Conservation (phyloP, 495 filamentous ascomycete species). For the Haplographium delicatum region DNA sequence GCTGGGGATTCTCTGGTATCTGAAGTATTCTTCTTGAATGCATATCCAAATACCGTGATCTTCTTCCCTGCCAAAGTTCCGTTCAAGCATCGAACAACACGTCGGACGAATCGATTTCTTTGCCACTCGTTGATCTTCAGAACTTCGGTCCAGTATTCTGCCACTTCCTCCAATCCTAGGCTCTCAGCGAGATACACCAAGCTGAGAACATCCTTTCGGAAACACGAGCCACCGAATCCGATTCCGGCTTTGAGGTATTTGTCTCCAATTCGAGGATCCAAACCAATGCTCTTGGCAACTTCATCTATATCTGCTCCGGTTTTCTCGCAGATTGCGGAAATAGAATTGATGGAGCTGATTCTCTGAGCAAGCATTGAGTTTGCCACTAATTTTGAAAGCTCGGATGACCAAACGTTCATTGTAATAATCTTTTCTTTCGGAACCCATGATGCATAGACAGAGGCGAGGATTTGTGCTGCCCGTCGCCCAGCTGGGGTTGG, state of each 20-base stretch:
- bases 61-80: constrained; percentile 67
- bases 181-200: constrained; percentile 69
- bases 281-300: constrained; percentile 61
- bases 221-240: constrained; percentile 79
- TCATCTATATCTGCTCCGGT: constrained; percentile 74
- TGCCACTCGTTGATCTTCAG: constrained; percentile 76
- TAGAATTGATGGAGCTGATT: constrained; percentile 78
- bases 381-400: constrained; percentile 73
- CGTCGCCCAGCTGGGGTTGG: constrained; percentile 47
- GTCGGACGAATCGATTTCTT: constrained; percentile 58
- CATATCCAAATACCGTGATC: constrained; percentile 68
- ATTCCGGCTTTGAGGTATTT: constrained; percentile 73
- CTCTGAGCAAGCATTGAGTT: constrained; percentile 80
- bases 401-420: constrained; percentile 74
- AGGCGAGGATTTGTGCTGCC: constrained; percentile 58
- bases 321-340: constrained; percentile 74
- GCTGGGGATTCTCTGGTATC: constrained; percentile 73
- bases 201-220: constrained; percentile 77
- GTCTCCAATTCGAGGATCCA: constrained; percentile 65
- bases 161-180: constrained; percentile 65
- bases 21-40: constrained; percentile 78
- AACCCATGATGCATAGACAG: constrained; percentile 71
- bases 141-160: constrained; percentile 70
- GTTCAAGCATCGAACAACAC: constrained; percentile 61
- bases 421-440: constrained; percentile 58